These are phyloP conservation scores for Rhodotorula paludigena DNA, from an alignment of 768 basidiomycete genomes.

Conservation along the genomic window DNA sequence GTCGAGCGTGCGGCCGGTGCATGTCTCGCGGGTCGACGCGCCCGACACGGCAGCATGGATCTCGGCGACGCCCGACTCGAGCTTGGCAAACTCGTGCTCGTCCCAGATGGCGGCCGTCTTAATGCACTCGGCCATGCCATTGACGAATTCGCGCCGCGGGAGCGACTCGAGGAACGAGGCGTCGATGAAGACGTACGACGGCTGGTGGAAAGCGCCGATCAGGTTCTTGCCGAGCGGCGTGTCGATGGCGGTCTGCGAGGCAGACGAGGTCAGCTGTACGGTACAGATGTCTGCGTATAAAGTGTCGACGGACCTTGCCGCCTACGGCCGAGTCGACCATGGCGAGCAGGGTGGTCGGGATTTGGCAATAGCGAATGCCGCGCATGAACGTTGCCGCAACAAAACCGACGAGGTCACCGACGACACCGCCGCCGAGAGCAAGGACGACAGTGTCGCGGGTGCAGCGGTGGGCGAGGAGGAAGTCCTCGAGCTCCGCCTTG, in stretches of 20 bases:
- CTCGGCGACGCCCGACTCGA: slow-evolving; percentile 78
- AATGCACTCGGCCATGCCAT: slow-evolving; percentile 97
- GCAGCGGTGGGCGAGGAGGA: slow-evolving; percentile 75
- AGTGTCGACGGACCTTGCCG: slow-evolving; percentile 57
- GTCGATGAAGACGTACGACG: slow-evolving; percentile 94
- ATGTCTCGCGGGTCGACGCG: slow-evolving; percentile 54
- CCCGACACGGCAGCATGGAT: slow-evolving; percentile 78
- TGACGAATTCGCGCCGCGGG: slow-evolving; percentile 87
- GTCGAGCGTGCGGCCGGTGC: slow-evolving; percentile 49
- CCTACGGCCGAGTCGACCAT: slow-evolving; percentile 99
- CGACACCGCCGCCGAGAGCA: slow-evolving; percentile 92
- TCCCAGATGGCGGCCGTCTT: slow-evolving; percentile 99
- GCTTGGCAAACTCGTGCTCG: slow-evolving; percentile 75
- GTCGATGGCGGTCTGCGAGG: slow-evolving; percentile 77
- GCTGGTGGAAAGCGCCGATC: slow-evolving; percentile 98
- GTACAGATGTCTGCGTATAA: no score
- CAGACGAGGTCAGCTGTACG: background rate
- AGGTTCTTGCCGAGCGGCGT: slow-evolving; percentile 97
- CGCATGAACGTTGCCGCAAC: slow-evolving; percentile 94
- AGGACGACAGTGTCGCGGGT: slow-evolving; percentile 89
- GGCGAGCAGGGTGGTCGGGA: slow-evolving; percentile 90
- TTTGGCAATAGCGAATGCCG: slow-evolving; percentile 88
- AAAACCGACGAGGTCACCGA: slow-evolving; percentile 93
- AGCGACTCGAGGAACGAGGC: slow-evolving; percentile 91
- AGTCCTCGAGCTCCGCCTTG: slow-evolving; percentile 92